These are phyloP conservation scores for Arbutus unedo DNA, from an alignment of 148 eudicot genomes.

Conservation along the genomic window DNA sequence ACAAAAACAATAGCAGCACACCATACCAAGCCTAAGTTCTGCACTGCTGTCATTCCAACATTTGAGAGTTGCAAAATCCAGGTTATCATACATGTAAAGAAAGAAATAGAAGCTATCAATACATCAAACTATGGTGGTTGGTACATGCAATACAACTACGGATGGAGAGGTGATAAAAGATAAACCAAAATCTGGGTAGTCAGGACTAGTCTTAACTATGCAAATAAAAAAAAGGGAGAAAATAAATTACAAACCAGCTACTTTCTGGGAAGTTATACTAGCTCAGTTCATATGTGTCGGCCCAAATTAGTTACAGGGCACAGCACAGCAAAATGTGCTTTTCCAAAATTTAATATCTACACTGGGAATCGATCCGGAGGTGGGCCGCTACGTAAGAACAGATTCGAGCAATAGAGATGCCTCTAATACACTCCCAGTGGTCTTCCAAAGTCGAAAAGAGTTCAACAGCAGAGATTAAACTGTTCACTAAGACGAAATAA, in stretches of 20 bases:
- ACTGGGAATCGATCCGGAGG: background rate
- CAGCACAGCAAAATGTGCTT: background rate
- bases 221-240: background rate
- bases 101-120: background rate
- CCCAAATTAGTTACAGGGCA: background rate
- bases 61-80: background rate
- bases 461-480: background rate
- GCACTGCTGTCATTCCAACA: background rate
- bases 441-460: constrained; percentile 10
- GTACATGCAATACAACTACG: background rate
- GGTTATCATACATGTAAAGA: constrained; percentile 4
- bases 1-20: background rate
- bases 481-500: background rate
- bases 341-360: constrained; percentile 4
- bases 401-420: background rate
- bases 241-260: constrained; percentile 6
- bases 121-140: background rate
- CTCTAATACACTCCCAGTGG: constrained; percentile 3
- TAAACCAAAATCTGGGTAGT: constrained; percentile 2
- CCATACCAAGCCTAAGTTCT: background rate
- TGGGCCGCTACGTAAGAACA: background rate
- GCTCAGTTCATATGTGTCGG: background rate
- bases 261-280: background rate
- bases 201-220: constrained; percentile 1
- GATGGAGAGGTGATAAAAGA: background rate